These are phyloP conservation scores for Phytophthora agathidicida DNA, from an alignment of 352 stramenopile genomes.

Conservation along the genomic window DNA sequence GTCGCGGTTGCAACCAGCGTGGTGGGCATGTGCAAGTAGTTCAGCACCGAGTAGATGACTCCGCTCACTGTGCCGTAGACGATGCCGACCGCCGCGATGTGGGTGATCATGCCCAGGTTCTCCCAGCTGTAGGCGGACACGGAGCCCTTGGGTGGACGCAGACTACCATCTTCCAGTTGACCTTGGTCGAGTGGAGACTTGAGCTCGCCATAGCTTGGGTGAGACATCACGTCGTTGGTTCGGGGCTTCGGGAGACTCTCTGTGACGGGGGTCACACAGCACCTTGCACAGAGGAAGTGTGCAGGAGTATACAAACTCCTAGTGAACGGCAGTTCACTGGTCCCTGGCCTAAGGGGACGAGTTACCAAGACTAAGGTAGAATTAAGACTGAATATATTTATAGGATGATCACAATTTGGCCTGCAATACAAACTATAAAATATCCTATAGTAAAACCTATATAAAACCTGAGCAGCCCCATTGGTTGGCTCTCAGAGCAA, in stretches of 20 bases:
- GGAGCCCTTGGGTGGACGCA: conserved; percentile 20
- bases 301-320: no score
- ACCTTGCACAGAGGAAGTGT: no score
- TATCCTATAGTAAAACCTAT: no score
- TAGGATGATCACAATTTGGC: no score
- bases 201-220: conserved; percentile 31
- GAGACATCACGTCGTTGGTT: conserved; percentile 8
- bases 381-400: no score
- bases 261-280: conserved; percentile 17
- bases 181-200: conserved; percentile 17
- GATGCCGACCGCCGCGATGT: conserved; percentile 48
- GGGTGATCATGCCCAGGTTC: conserved; percentile 50
- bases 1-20: conserved; percentile 47
- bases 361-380: no score
- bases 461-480: no score
- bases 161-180: conserved; percentile 18
- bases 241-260: conserved; percentile 21
- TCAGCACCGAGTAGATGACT: conserved; percentile 59
- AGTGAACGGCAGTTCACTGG: conserved; percentile 1
- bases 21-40: conserved; percentile 62
- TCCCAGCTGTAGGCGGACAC: conserved; percentile 33
- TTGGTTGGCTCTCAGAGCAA: no score
- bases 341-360: no score
- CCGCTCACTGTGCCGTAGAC: conserved; percentile 43
- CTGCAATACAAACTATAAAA: no score